A percentile compares a stretch with the other conserved stretches of the same genome.
phyloP scores from a whole-genome alignment of 345 rosid species.

The Citrus medica region DNA sequence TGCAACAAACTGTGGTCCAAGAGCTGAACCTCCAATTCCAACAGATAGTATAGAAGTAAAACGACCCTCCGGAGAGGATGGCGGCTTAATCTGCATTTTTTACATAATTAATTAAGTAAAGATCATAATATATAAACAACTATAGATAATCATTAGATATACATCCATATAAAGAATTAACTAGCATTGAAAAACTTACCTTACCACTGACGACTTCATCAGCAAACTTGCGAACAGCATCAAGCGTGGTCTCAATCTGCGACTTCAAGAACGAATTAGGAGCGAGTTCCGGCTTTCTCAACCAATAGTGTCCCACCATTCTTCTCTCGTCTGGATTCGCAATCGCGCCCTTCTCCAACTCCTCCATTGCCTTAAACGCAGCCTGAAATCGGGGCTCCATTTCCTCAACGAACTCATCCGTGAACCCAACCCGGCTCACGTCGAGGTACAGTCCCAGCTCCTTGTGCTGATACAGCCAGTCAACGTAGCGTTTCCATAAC shows the following conservation, averaged over 20 bases:
- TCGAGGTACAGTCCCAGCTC: conserved; percentile 82
- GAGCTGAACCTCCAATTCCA: conserved; percentile 98
- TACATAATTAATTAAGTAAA: not conserved
- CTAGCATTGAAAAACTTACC: conserved; percentile 39
- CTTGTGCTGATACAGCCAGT: conserved; percentile 92
- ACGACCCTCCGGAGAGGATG: conserved; percentile 63
- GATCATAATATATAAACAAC: not conserved
- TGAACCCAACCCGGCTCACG: conserved; percentile 88
- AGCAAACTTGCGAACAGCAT: conserved; percentile 62
- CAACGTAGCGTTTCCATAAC: conserved; percentile 84
- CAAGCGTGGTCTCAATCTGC: conserved; percentile 73
- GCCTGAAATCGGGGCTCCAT: conserved; percentile 74
- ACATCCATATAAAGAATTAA: not conserved
- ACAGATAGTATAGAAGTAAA: conserved; percentile 87
- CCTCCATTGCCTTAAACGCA: conserved; percentile 80
- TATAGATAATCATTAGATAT: not conserved
- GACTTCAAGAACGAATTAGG: conserved; percentile 53
- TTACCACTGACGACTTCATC: conserved; percentile 73
- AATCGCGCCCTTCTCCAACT: conserved; percentile 84
- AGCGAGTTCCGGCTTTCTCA: conserved; percentile 68
- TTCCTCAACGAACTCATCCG: conserved; percentile 65
- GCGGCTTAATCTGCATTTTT: conserved; percentile 72
- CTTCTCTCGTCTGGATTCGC: conserved; percentile 97
- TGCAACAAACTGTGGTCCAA: conserved; percentile 96
- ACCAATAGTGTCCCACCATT: conserved; percentile 99